Percentiles rank a stretch among this genome's conserved stretches.
Conservation (phyloP, 1,284 basidiomycete genomes). For the Malassezia caprae region DNA sequence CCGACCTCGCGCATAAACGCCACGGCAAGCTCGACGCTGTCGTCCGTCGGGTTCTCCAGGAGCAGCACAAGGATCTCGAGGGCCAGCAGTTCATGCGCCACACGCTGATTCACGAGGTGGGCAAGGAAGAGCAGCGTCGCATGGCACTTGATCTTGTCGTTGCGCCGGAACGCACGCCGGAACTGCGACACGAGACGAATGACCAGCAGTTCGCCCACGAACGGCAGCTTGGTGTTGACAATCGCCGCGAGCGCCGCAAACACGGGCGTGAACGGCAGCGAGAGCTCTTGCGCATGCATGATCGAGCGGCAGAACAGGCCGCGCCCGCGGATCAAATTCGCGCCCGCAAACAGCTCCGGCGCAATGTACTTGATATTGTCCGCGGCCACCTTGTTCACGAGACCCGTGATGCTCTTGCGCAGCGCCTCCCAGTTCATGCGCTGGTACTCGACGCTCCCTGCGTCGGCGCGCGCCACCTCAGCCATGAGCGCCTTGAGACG, state of each 20-base stretch:
- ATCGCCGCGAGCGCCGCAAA: slow-evolving; percentile 89
- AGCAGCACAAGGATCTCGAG: slow-evolving; percentile 89
- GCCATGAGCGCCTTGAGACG: slow-evolving; percentile 76
- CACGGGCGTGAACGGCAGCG: slow-evolving; percentile 92
- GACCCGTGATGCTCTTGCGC: slow-evolving; percentile 94
- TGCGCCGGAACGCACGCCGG: slow-evolving; percentile 84
- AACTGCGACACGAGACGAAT: slow-evolving; percentile 88
- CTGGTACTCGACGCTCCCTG: slow-evolving; percentile 83
- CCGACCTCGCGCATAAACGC: slow-evolving; percentile 96
- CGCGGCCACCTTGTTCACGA: slow-evolving; percentile 80
- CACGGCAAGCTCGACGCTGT: slow-evolving; percentile 95
- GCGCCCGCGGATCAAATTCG: slow-evolving; percentile 44
- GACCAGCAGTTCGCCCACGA: slow-evolving; percentile 84
- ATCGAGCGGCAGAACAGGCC: slow-evolving; percentile 59
- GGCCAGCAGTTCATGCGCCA: slow-evolving; percentile 86
- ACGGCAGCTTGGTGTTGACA: slow-evolving; percentile 93
- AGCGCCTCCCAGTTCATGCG: slow-evolving; percentile 92
- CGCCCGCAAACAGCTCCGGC: slow-evolving; percentile 58
- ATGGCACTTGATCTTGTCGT: slow-evolving; percentile 93
- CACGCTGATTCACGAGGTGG: slow-evolving; percentile 89
- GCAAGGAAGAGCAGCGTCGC: slow-evolving; percentile 92
- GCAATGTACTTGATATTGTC: slow-evolving; percentile 94
- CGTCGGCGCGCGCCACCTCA: slow-evolving; percentile 66
- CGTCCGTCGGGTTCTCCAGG: slow-evolving; percentile 88
- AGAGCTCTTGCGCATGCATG: slow-evolving; percentile 94